Conservation (phyloP, 2,329 filamentous ascomycete species). For the Pestalotiopsis sp. region DNA sequence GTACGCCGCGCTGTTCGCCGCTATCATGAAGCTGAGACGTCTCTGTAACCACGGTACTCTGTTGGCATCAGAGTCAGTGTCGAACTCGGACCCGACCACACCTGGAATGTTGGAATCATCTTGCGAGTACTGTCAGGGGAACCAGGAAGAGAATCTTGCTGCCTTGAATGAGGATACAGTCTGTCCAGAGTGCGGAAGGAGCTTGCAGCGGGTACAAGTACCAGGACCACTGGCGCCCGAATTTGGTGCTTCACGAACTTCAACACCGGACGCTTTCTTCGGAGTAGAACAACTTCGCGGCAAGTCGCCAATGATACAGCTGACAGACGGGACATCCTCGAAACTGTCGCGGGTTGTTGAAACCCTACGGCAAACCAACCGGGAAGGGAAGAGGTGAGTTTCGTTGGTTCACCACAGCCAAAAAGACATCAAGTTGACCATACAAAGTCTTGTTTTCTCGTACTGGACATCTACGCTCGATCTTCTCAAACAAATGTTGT, state of each 20-base stretch:
- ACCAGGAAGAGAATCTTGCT: background rate
- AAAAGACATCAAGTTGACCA: background rate
- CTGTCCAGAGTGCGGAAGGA: background rate
- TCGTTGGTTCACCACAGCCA: background rate
- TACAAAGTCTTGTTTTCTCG: background rate
- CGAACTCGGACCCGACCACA: background rate
- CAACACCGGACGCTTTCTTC: background rate
- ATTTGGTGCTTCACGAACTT: background rate
- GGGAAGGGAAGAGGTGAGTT: background rate
- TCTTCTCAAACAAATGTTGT: background rate
- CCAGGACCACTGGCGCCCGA: background rate
- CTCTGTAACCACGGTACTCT: background rate
- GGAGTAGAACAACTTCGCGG: background rate
- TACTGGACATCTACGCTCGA: background rate
- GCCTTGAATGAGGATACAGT: background rate
- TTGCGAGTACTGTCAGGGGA: background rate
- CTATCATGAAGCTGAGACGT: background rate
- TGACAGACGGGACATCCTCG: background rate
- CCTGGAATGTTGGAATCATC: background rate
- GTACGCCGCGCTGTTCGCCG: background rate
- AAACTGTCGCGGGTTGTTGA: background rate
- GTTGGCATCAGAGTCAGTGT: background rate
- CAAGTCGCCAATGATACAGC: background rate
- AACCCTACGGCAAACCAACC: background rate
- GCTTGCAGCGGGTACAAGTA: background rate